Conservation (phyloP, 768 basidiomycete genomes). For the Cystofilobasidium capitatum region DNA sequence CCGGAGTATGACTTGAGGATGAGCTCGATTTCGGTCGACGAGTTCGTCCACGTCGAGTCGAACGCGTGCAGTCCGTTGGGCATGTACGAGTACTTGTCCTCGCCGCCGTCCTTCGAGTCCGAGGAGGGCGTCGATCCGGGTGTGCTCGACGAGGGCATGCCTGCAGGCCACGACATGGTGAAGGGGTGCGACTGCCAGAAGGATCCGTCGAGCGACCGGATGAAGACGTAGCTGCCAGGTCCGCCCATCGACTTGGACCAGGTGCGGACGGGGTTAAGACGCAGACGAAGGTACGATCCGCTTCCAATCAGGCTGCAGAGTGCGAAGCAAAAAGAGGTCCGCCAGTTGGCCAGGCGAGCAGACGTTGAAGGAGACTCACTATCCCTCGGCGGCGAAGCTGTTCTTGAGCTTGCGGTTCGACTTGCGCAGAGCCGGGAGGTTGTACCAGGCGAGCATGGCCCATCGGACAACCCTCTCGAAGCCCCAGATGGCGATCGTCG, state of each 20-base stretch:
- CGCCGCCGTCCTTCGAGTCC: neutral
- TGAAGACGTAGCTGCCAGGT: conserved; percentile 17
- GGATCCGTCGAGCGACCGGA: neutral
- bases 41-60: neutral
- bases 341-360: no score
- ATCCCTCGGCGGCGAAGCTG: conserved; percentile 10
- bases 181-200: conserved; percentile 16
- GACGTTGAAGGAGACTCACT: neutral
- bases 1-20: conserved; percentile 17
- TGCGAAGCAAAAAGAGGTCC: no score
- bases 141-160: conserved; percentile 1
- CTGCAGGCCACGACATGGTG: conserved; percentile 12
- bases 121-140: neutral
- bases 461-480: conserved; percentile 4
- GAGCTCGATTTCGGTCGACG: conserved; percentile 9
- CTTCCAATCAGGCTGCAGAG: conserved; percentile 5
- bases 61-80: neutral
- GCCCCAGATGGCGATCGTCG: conserved; percentile 12
- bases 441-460: neutral
- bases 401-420: neutral
- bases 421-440: neutral
- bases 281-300: conserved; percentile 12
- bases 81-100: neutral
- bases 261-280: neutral
- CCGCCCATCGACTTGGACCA: conserved; percentile 8